Percentiles rank a stretch among this genome's conserved stretches.
phyloP scores from a whole-genome alignment of 2,329 filamentous ascomycete genomes.

The Thelonectria blattea region DNA sequence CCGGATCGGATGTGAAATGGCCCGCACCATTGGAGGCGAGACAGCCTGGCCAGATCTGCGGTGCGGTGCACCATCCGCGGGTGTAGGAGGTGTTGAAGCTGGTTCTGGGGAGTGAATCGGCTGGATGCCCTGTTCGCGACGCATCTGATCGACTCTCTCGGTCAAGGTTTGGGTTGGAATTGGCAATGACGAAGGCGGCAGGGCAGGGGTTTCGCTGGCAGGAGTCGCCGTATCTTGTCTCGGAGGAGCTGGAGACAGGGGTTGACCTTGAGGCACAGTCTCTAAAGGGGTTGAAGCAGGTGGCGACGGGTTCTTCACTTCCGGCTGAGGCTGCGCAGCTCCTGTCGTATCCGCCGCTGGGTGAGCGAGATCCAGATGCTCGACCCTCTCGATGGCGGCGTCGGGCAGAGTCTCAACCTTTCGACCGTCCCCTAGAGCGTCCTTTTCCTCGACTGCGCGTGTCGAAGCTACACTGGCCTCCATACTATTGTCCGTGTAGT shows the following conservation, averaged over 20 bases:
- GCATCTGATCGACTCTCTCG: constrained; percentile 58
- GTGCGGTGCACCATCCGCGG: constrained; percentile 46
- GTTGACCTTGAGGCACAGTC: constrained; percentile 24
- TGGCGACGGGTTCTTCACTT: constrained; percentile 9
- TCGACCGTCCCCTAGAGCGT: constrained; percentile 36
- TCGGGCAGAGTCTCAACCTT: constrained; percentile 42
- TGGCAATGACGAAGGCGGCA: constrained; percentile 22
- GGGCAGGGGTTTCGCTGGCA: constrained; percentile 9
- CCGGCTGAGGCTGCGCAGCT: constrained; percentile 17
- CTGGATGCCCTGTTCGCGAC: constrained; percentile 52
- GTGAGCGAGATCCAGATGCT: constrained; percentile 57
- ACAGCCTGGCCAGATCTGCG: constrained; percentile 53
- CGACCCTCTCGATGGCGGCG: constrained; percentile 52
- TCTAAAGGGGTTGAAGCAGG: constrained; percentile 19
- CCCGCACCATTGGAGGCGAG: constrained; percentile 60
- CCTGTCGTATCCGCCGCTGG: constrained; percentile 39
- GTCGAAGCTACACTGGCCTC: constrained; percentile 41
- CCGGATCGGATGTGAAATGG: constrained; percentile 58
- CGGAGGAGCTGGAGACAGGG: constrained; percentile 28
- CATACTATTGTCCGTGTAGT: constrained; percentile 44
- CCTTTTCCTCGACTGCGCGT: constrained; percentile 34
- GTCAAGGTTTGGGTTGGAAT: constrained; percentile 41
- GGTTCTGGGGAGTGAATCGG: constrained; percentile 42
- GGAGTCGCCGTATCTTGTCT: constrained; percentile 20
- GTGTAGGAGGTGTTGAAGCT: constrained; percentile 34